Evolutionary conservation across 805 yeast genomes (phyloP), one percentile per base, ranked within the genome.

Genomic region (Lachancea quebecensis): DNA sequence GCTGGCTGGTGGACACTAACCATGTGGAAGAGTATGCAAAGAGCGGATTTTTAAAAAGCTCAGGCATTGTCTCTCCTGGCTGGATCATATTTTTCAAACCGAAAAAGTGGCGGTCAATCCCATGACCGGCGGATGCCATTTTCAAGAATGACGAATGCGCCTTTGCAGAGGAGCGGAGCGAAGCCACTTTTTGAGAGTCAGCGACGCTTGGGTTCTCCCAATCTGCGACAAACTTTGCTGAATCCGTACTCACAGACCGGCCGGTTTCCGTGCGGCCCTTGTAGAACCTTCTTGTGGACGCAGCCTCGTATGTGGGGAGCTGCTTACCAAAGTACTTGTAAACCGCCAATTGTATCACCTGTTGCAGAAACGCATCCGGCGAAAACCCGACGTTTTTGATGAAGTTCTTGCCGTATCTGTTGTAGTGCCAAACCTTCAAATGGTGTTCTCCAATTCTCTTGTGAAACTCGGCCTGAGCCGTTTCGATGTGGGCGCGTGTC

Each of bases 261-360:
- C 93, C 88, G 18, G 96, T 85, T 68, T 91, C 99, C 8, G 98
- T 91, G 65, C 99, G 79, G 45, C 99, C 99, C 58, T 78, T 81
- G 60, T 79, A 83, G 66, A 74, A 91, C 63, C 79, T 82, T 66
- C 98, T 80, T 1, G 97, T 91, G 16, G 98, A 87, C 2, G 97
- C 96, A 42, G 95, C 82, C 68, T 91, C 99, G 68, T 91, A 91
- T 10, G 97, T 91, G 51, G 97, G 96, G 60, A 91, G 77, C 44
- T 79, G 72, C 44, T 75, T 77, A 17, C 95, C 95, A 35, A 86
- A 75, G 67, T 81, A 72, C 68, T 88, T 89, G 72, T 71, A 91
- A 67, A 88, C 84, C 15, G 95, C 96, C 51, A 93, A 74, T 73
- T 91, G 99, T 59, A 91, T 78, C 56, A 89, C 62, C 82, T 90